Conservation (phyloP, 495 filamentous ascomycete species). For the Penicillium angulare region DNA sequence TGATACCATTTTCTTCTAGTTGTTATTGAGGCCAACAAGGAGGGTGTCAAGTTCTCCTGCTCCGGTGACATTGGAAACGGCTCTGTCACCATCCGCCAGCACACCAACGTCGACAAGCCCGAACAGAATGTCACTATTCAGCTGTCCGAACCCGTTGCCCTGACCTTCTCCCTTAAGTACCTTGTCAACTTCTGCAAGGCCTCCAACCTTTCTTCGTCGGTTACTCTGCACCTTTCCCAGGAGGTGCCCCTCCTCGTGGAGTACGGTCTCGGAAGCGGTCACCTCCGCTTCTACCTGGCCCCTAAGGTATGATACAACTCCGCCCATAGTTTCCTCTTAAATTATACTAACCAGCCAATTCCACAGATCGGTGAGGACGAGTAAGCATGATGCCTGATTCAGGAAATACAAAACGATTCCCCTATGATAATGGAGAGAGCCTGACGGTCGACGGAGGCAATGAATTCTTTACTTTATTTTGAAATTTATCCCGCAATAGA, state of each 20-base stretch:
- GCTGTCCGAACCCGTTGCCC: conserved; percentile 85
- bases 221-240: conserved; percentile 90
- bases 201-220: conserved; percentile 72
- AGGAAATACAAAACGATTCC: conserved; percentile 25
- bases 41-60: conserved; percentile 95
- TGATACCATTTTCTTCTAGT: conserved; percentile 50
- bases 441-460: conserved; percentile 29
- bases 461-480: conserved; percentile 27
- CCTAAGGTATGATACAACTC: conserved; percentile 73
- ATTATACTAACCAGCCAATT: conserved; percentile 4
- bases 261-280: conserved; percentile 83
- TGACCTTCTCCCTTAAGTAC: conserved; percentile 99
- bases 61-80: conserved; percentile 94
- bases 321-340: background rate
- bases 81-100: conserved; percentile 83
- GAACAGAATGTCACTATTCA: conserved; percentile 82
- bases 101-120: conserved; percentile 89
- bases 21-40: conserved; percentile 93
- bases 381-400: conserved; percentile 43
- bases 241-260: conserved; percentile 96
- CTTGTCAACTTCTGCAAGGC: conserved; percentile 99
- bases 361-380: conserved; percentile 87
- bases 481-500: conserved; percentile 8
- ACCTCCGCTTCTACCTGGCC: conserved; percentile 93
- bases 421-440: conserved; percentile 36